phyloP scores from a whole-genome alignment of 768 basidiomycete genomes.

The Mycena amicta region DNA sequence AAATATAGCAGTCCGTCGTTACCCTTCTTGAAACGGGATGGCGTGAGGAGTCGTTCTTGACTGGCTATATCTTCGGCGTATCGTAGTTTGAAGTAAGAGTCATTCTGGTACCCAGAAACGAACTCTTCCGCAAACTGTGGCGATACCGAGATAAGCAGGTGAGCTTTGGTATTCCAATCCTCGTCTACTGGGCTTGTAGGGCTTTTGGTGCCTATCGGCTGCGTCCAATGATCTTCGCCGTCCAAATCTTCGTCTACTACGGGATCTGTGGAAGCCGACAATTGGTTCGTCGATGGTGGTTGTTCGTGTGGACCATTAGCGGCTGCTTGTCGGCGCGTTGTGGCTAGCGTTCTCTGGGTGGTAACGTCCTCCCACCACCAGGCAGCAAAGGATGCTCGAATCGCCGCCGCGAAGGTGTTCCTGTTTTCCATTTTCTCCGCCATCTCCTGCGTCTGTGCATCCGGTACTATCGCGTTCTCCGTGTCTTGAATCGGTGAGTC shows the following conservation, averaged over 20 bases:
- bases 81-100: not conserved
- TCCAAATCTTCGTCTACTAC: not conserved
- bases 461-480: too few relatives aligned
- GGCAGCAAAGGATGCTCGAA: too few relatives aligned
- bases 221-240: not conserved
- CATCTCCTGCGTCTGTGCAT: too few relatives aligned
- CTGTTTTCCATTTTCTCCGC: too few relatives aligned
- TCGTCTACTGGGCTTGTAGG: not conserved
- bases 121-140: too few relatives aligned
- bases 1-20: slow-evolving; percentile 9
- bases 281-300: too few relatives aligned
- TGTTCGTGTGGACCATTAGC: too few relatives aligned
- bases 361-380: slow-evolving; percentile 4
- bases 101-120: too few relatives aligned
- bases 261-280: too few relatives aligned
- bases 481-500: too few relatives aligned
- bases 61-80: not conserved
- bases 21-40: slow-evolving; percentile 3
- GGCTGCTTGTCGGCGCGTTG: not conserved
- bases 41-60: not conserved
- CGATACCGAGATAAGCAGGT: too few relatives aligned
- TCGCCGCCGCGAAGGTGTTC: too few relatives aligned
- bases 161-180: not conserved
- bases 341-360: not conserved
- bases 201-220: not conserved